A percentile compares a stretch with the other conserved stretches of the same genome.
These are phyloP conservation scores for Serendipita sp. DNA, from an alignment of 768 basidiomycete species.

Conservation along the genomic window DNA sequence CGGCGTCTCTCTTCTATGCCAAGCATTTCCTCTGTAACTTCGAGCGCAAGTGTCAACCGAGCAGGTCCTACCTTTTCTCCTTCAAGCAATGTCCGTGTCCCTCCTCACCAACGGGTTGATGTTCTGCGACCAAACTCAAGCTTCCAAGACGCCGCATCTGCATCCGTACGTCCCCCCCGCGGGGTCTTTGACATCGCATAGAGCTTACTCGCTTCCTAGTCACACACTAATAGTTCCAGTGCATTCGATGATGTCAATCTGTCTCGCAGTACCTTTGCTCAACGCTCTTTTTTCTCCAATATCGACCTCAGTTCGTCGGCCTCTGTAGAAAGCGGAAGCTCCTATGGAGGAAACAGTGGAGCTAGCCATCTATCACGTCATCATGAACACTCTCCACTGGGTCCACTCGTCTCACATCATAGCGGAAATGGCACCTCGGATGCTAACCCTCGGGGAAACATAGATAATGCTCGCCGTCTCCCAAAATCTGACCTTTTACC, in stretches of 20 bases:
- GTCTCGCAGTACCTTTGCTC: background rate
- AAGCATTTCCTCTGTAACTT: no score
- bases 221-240: background rate
- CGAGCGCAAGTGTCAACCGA: no score
- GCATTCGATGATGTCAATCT: no score
- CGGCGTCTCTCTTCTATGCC: no score
- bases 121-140: no score
- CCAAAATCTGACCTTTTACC: background rate
- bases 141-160: no score
- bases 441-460: background rate
- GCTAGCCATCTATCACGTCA: background rate
- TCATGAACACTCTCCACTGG: background rate
- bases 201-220: no score
- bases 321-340: conserved; percentile 5
- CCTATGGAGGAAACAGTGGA: background rate
- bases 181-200: no score
- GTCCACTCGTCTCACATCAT: background rate
- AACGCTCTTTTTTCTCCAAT: background rate
- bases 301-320: background rate
- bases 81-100: no score
- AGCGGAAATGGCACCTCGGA: background rate
- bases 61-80: no score
- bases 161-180: no score
- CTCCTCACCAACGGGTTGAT: no score
- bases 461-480: background rate